Evolutionary conservation across 2,329 filamentous ascomycete genomes (phyloP).

Genomic region (Nemania sp.): DNA sequence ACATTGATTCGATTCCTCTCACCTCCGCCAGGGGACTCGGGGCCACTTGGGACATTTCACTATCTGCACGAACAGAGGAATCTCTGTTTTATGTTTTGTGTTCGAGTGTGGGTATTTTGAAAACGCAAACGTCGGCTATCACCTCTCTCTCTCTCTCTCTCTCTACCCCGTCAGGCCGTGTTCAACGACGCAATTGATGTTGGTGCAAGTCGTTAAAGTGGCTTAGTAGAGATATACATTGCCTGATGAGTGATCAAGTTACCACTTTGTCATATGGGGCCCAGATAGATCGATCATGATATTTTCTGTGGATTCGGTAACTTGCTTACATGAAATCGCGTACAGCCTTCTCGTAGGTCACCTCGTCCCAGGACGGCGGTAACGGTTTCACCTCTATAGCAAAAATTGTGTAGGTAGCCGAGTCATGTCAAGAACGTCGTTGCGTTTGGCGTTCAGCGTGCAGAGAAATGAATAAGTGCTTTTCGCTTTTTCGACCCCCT

Average conservation of each 20-base stretch:
- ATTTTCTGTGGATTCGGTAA: conserved; percentile 42
- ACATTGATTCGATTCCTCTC: conserved; percentile 41
- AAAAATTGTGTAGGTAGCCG: conserved; percentile 44
- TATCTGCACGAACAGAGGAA: neutral
- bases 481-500: conserved; percentile 14
- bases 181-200: neutral
- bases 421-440: conserved; percentile 43
- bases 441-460: conserved; percentile 38
- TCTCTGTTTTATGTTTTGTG: neutral
- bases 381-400: conserved; percentile 46
- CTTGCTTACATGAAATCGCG: conserved; percentile 38
- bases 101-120: conserved; percentile 1
- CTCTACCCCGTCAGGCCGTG: neutral
- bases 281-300: conserved; percentile 42
- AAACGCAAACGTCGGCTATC: neutral
- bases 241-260: neutral
- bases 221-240: neutral
- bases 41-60: conserved; percentile 15
- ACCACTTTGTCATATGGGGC: neutral
- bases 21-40: neutral
- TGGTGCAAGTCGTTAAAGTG: conserved; percentile 7
- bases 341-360: conserved; percentile 39
- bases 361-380: conserved; percentile 45
- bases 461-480: conserved; percentile 23
- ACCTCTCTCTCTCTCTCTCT: neutral